These are phyloP conservation scores for Hansfordia pulvinata DNA, from an alignment of 2,329 filamentous ascomycete genomes.

Conservation along the genomic window DNA sequence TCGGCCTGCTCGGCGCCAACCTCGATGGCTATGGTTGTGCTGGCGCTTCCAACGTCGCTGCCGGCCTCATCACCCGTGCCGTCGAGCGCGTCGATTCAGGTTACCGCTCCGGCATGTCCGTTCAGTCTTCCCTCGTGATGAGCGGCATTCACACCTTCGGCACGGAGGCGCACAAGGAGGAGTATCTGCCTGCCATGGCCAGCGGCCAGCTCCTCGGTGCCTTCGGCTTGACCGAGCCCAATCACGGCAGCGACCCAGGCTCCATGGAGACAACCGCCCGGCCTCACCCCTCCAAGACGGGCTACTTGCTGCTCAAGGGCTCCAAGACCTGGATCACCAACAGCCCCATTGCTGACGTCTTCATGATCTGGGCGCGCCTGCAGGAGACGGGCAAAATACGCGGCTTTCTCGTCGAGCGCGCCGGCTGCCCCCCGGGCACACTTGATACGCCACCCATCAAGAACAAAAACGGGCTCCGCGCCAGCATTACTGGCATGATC, in stretches of 20 bases:
- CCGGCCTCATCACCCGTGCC: conserved; percentile 79
- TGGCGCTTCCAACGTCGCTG: conserved; percentile 74
- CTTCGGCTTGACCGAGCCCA: conserved; percentile 84
- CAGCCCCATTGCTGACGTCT: conserved; percentile 73
- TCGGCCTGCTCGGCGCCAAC: conserved; percentile 76
- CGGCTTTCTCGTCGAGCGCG: conserved; percentile 80
- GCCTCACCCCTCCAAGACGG: conserved; percentile 71
- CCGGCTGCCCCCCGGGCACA: conserved; percentile 73
- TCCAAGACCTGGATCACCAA: conserved; percentile 96
- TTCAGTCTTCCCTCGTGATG: conserved; percentile 89
- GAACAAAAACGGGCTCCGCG: conserved; percentile 87
- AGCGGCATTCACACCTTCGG: conserved; percentile 83
- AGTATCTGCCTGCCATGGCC: conserved; percentile 66
- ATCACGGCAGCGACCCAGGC: conserved; percentile 83
- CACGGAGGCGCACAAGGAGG: conserved; percentile 75
- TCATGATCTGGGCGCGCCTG: conserved; percentile 87
- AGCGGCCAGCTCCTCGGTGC: conserved; percentile 72
- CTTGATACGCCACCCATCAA: conserved; percentile 86
- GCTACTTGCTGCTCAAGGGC: conserved; percentile 66
- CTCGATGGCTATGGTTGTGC: conserved; percentile 84
- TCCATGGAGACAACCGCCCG: conserved; percentile 84
- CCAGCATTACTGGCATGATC: conserved; percentile 96
- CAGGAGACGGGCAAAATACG: conserved; percentile 86
- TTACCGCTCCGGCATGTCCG: conserved; percentile 85
- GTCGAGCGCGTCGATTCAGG: conserved; percentile 86